These are phyloP conservation scores for Cordia subcordata DNA, from an alignment of 257 asterid genomes.

Conservation along the genomic window DNA sequence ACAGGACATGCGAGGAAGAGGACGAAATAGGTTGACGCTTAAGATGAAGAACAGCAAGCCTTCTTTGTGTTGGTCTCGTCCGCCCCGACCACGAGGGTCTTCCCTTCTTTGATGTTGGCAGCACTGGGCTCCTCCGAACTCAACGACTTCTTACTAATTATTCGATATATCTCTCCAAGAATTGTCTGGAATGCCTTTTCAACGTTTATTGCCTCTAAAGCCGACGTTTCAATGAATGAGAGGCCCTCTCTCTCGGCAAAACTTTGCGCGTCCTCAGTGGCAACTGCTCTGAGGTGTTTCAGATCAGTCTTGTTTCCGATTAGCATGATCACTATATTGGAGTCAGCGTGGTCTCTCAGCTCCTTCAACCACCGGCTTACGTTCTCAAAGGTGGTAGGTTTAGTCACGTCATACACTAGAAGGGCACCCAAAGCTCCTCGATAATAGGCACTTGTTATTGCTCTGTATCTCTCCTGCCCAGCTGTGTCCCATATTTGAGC, in stretches of 20 bases:
- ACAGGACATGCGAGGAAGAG: not conserved
- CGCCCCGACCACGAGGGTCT: constrained; percentile 66
- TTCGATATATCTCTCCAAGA: constrained; percentile 80
- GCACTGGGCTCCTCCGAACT: constrained; percentile 60
- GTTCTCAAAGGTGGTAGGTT: constrained; percentile 85
- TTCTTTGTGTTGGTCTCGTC: constrained; percentile 55
- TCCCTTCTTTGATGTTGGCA: constrained; percentile 68
- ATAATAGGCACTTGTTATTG: constrained; percentile 94
- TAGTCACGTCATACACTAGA: constrained; percentile 85
- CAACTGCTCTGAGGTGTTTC: constrained; percentile 86
- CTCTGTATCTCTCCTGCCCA: constrained; percentile 97
- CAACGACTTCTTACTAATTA: constrained; percentile 77
- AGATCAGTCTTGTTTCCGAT: constrained; percentile 88
- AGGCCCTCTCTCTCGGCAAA: constrained; percentile 86
- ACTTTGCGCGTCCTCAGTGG: constrained; percentile 90
- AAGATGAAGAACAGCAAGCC: constrained; percentile 73
- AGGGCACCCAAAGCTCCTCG: constrained; percentile 97
- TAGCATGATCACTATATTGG: constrained; percentile 86
- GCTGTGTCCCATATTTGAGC: constrained; percentile 99
- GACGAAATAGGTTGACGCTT: constrained; percentile 3
- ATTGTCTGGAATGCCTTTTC: constrained; percentile 82
- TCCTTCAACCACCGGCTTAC: constrained; percentile 96
- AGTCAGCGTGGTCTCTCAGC: constrained; percentile 88
- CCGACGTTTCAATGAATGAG: constrained; percentile 85
- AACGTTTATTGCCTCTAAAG: constrained; percentile 82